phyloP scores from a whole-genome alignment of 345 rosid genomes.

The Syzygium jambos region DNA sequence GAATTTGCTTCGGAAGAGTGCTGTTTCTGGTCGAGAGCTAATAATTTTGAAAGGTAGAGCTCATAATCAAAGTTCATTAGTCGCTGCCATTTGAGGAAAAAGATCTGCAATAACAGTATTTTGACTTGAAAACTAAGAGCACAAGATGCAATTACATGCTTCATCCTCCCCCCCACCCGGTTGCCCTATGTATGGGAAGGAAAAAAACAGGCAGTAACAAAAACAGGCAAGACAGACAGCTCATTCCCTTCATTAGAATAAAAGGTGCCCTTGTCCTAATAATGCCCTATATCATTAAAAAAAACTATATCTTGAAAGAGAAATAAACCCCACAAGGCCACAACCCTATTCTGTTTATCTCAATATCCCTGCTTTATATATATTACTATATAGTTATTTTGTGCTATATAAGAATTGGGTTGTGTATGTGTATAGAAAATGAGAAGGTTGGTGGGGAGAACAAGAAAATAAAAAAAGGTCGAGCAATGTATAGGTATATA shows the following conservation, averaged over 20 bases:
- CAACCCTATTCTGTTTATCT: conserved; percentile 3
- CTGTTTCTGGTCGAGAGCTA: background rate
- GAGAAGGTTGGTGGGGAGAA: conserved; percentile 26
- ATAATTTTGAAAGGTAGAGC: background rate
- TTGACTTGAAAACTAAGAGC: background rate
- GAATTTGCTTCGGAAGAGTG: background rate
- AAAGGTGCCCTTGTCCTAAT: conserved; percentile 12
- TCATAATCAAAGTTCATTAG: background rate
- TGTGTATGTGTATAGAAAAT: background rate
- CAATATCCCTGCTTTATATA: background rate
- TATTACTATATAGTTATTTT: background rate
- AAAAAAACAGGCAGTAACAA: background rate
- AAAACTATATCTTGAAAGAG: background rate
- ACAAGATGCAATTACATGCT: background rate
- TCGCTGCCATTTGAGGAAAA: background rate
- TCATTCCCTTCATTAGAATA: conserved; percentile 24
- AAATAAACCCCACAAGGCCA: conserved; percentile 4
- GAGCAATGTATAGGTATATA: background rate
- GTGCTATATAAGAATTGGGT: background rate
- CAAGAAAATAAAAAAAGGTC: conserved; percentile 25
- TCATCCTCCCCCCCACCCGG: background rate
- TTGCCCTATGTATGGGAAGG: background rate
- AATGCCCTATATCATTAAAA: background rate
- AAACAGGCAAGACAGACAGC: conserved; percentile 18
- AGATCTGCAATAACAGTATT: background rate